Percentiles rank a stretch among this genome's conserved stretches.
These are phyloP conservation scores for Wallacemonas rigidus DNA, from an alignment of 208 protist genomes.

Conservation along the genomic window DNA sequence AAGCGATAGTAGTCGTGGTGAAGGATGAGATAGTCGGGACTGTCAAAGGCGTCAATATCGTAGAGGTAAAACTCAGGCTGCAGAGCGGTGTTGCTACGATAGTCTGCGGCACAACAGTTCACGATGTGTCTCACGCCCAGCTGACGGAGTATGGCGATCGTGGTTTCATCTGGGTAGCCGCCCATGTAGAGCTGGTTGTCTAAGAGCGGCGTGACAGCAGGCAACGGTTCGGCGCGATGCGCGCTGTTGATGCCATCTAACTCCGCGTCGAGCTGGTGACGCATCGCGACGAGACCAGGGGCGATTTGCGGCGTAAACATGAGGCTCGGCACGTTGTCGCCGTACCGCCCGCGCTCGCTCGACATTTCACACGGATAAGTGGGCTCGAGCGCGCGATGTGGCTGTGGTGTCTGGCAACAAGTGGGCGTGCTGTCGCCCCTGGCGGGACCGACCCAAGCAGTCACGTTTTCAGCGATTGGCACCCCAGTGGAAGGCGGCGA, in stretches of 20 bases:
- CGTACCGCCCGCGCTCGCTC: not conserved
- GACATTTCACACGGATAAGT: not conserved
- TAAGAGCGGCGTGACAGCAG: constrained; percentile 56
- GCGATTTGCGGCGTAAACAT: constrained; percentile 72
- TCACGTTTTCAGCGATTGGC: not conserved
- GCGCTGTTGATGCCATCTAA: constrained; percentile 35
- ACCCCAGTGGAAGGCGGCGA: not conserved
- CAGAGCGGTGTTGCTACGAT: constrained; percentile 33
- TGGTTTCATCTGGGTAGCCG: constrained; percentile 70
- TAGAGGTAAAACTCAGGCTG: constrained; percentile 43
- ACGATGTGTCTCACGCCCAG: constrained; percentile 68
- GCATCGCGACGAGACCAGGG: constrained; percentile 42
- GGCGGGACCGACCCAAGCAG: not conserved
- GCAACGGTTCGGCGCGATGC: constrained; percentile 27
- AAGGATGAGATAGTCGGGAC: constrained; percentile 79
- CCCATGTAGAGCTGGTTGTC: constrained; percentile 70
- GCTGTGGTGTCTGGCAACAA: constrained; percentile 39
- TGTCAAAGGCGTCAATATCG: constrained; percentile 53
- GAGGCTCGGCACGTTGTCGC: constrained; percentile 14
- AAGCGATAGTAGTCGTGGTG: constrained; percentile 76
- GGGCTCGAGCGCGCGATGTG: constrained; percentile 19
- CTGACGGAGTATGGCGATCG: constrained; percentile 46
- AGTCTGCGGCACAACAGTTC: constrained; percentile 79
- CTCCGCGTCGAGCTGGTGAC: constrained; percentile 57
- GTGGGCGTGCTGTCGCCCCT: not conserved